These are phyloP conservation scores for Fusarium hostae DNA, from an alignment of 2,329 filamentous ascomycete species.

Conservation along the genomic window DNA sequence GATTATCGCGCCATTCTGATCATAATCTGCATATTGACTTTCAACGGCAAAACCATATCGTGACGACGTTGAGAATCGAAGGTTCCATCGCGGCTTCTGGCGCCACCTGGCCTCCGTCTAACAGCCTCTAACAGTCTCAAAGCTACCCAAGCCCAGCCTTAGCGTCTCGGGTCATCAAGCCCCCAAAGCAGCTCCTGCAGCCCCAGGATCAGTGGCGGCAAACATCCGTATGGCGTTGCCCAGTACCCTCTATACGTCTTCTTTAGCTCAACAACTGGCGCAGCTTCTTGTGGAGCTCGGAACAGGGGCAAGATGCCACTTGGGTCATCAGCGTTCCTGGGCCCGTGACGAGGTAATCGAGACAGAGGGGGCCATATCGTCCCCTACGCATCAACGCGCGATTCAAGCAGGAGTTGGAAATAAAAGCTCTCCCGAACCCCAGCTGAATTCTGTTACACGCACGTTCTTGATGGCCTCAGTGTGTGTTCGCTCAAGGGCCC, in stretches of 20 bases:
- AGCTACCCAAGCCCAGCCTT: conserved; percentile 21
- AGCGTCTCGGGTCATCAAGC: conserved; percentile 29
- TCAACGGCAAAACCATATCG: conserved; percentile 4
- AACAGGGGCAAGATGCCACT: conserved; percentile 18
- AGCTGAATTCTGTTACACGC: conserved; percentile 19
- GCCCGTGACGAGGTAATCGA: neutral
- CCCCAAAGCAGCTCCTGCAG: conserved; percentile 22
- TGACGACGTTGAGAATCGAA: conserved; percentile 25
- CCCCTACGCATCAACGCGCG: neutral
- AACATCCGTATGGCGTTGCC: conserved; percentile 22
- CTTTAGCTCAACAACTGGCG: conserved; percentile 12
- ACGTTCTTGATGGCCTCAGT: conserved; percentile 15
- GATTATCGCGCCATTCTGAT: neutral
- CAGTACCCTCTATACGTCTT: neutral
- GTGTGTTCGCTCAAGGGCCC: conserved; percentile 6
- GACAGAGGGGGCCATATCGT: neutral
- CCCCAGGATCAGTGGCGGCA: conserved; percentile 27
- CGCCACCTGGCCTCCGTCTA: conserved; percentile 13
- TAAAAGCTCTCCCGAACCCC: conserved; percentile 6
- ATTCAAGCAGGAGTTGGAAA: conserved; percentile 2
- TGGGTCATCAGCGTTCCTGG: conserved; percentile 6
- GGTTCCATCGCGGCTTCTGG: conserved; percentile 38
- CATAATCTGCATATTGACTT: neutral
- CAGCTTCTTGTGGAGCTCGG: conserved; percentile 17
- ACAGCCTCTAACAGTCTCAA: conserved; percentile 9